Evolutionary conservation across 768 basidiomycete genomes (phyloP).

Genomic region (Hypsizygus marmoreus): DNA sequence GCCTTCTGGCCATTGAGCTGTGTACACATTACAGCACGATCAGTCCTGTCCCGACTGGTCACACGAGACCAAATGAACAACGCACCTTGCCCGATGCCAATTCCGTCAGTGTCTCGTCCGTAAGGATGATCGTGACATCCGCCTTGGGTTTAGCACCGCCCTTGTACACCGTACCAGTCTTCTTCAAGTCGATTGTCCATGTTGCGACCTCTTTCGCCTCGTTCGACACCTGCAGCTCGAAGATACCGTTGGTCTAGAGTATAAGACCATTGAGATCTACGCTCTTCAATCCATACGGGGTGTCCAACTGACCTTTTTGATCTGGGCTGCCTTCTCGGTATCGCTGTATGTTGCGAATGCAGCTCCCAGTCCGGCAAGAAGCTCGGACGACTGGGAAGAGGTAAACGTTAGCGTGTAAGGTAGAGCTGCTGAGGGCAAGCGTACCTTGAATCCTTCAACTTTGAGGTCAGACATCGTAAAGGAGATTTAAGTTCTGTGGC

Average conservation of each 20-base stretch:
- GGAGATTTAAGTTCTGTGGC: conserved; percentile 13
- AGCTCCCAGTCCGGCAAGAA: conserved; percentile 53
- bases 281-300: no score
- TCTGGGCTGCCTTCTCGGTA: conserved; percentile 62
- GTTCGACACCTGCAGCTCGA: conserved; percentile 82
- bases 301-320: conserved; percentile 63
- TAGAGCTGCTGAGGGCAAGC: neutral
- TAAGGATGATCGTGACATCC: conserved; percentile 80
- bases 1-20: conserved; percentile 91
- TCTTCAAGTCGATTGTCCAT: conserved; percentile 96
- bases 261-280: no score
- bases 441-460: conserved; percentile 73
- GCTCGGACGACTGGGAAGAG: conserved; percentile 59
- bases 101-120: conserved; percentile 73
- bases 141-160: conserved; percentile 74
- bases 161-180: conserved; percentile 73
- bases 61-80: conserved; percentile 25
- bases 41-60: conserved; percentile 41
- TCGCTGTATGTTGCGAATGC: conserved; percentile 58
- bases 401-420: neutral
- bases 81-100: conserved; percentile 77
- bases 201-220: conserved; percentile 64
- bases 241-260: conserved; percentile 86
- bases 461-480: conserved; percentile 67
- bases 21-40: conserved; percentile 46